Evolutionary conservation across 371 early-diverging fungal genomes (phyloP).

Genomic region (Mucor piriformis): DNA sequence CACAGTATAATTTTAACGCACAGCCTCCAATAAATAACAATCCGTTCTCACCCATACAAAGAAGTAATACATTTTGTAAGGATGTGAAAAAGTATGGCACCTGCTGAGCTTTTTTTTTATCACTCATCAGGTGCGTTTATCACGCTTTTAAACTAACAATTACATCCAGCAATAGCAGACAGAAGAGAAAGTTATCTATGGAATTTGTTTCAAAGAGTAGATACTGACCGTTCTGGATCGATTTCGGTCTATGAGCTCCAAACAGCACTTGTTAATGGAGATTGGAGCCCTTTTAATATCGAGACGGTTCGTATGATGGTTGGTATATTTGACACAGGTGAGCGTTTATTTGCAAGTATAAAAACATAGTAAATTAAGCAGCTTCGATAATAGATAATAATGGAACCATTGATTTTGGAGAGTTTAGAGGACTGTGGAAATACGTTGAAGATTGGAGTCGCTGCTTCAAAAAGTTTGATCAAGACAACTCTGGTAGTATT

Average conservation of each 20-base stretch:
- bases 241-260: constrained; percentile 56
- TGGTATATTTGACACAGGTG: constrained; percentile 71
- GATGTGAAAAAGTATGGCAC: neutral
- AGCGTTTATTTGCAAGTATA: constrained; percentile 1
- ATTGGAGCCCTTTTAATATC: constrained; percentile 63
- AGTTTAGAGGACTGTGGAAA: constrained; percentile 82
- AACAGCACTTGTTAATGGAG: constrained; percentile 66
- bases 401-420: constrained; percentile 91
- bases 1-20: neutral
- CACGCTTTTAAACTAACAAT: neutral
- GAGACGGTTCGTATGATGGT: constrained; percentile 65
- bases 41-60: constrained; percentile 7
- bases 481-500: constrained; percentile 78
- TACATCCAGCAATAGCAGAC: constrained; percentile 14
- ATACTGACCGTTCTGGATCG: constrained; percentile 50
- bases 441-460: constrained; percentile 77
- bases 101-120: neutral
- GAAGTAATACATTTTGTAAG: constrained; percentile 20
- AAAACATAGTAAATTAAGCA: no score
- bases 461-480: constrained; percentile 81
- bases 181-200: constrained; percentile 53
- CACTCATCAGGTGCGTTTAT: neutral
- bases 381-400: constrained; percentile 68
- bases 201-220: constrained; percentile 75
- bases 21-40: neutral